These are phyloP conservation scores for Trypanosoma vivax DNA, from an alignment of 208 protist species.

Conservation along the genomic window DNA sequence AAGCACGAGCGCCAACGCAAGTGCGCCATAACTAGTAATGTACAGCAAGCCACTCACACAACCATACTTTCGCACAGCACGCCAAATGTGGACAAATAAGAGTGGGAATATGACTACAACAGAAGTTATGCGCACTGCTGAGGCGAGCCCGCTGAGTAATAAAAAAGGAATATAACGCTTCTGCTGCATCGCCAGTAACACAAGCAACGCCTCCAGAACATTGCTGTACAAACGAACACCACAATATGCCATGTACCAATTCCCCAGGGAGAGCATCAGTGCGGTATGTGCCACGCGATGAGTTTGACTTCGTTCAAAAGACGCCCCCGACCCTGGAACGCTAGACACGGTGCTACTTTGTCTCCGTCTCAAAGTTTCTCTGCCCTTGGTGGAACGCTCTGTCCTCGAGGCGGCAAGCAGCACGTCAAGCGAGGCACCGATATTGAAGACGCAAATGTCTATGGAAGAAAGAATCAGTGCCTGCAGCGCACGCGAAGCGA, in stretches of 20 bases:
- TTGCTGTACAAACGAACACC: constrained; percentile 68
- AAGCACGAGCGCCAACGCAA: constrained; percentile 22
- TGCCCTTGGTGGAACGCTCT: neutral
- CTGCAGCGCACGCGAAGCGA: constrained; percentile 35
- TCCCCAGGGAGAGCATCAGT: constrained; percentile 24
- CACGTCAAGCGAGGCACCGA: constrained; percentile 22
- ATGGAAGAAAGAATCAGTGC: constrained; percentile 34
- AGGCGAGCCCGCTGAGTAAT: constrained; percentile 46
- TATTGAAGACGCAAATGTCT: constrained; percentile 28
- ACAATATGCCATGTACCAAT: constrained; percentile 56
- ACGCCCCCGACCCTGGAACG: neutral
- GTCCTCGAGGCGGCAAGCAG: too few relatives aligned
- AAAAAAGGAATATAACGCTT: constrained; percentile 43
- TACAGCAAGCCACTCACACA: constrained; percentile 3
- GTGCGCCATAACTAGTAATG: constrained; percentile 13
- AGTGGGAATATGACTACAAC: constrained; percentile 47
- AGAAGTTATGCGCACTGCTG: constrained; percentile 53
- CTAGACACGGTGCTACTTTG: neutral
- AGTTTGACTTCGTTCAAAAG: neutral
- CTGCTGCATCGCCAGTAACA: constrained; percentile 46
- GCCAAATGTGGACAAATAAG: constrained; percentile 26
- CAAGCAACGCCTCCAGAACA: constrained; percentile 57
- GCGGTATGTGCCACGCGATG: constrained; percentile 12
- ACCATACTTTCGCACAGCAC: constrained; percentile 14
- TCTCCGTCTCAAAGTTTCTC: neutral